Base-by-base conservation (phyloP, 768 basidiomycete genomes). In the Lentinula lateritia region DNA sequence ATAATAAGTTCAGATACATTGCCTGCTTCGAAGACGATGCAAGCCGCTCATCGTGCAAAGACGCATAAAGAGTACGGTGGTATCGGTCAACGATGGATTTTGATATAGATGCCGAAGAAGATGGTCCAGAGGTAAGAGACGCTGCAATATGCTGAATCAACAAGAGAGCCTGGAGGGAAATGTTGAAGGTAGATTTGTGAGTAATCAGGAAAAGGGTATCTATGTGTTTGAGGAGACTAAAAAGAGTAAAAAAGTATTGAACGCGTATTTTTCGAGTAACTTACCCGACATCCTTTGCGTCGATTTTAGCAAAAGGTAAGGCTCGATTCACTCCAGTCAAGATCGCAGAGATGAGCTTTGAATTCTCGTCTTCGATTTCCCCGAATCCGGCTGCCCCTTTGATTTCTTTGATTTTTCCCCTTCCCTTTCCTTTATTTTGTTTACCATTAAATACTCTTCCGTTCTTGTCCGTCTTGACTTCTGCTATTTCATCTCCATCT, bases 141-240 rank as follows among this genome's bases (percentile, higher is more conserved):
- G 83, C 75, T 15, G 84, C 77, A 42, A 98, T 90, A 66, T 93
- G 94, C 69, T 90, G 90, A 62, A 98, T 90, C 6, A 98, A 82
- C 42, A 90, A 82, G 0, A 98, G 84, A 0, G 95, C 92, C 71
- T 96, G 96, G 4, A 98, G 83, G 9, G 93, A 93, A 68, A 94
- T 94, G 72, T 96, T 97, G 84, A 99, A 99, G 0, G 95, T 97
- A 7, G 93, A 95, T 7, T 84, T 90, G 73, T 98, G 96, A 2
- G 94, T 95, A 68, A 99, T 94, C 50, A 88, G 82, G 82, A 98
- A 98, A 20, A 98, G 85, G 0, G 93, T 94, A 71, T 94, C 90
- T 69, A 97, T 90, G 67, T 98, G 95, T 59, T 86, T 83, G 65
- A 86, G 82, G 66, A 98, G 86, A 32, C 92, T 94, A 66, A n/a